Percentiles rank a stretch among this genome's conserved stretches.
Evolutionary conservation across 805 yeast species (phyloP).

Genomic region (Lipomyces yamanashiensis): DNA sequence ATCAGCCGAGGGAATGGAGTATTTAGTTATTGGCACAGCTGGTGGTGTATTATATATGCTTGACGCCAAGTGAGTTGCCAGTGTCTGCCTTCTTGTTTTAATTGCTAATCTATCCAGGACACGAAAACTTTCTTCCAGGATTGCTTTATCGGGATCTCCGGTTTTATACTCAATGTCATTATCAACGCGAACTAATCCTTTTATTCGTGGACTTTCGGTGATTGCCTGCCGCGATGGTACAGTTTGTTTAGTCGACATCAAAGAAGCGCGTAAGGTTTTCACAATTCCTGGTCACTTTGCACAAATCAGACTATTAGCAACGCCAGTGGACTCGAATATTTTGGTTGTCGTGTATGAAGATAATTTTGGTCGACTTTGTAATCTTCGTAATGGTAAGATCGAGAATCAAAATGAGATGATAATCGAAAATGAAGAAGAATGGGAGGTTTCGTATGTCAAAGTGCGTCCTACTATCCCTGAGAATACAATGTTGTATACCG

Average conservation of each 20-base stretch:
- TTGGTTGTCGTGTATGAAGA: constrained; percentile 33
- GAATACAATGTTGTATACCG: constrained; percentile 26
- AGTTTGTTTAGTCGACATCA: constrained; percentile 26
- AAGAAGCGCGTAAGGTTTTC: constrained; percentile 16
- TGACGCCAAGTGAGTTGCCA: constrained; percentile 9
- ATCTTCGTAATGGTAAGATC: constrained; percentile 30
- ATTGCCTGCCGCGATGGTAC: constrained; percentile 34
- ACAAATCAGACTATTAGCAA: constrained; percentile 23
- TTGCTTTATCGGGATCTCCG: constrained; percentile 33
- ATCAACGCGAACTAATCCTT: background rate
- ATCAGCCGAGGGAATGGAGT: constrained; percentile 12
- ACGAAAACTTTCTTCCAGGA: constrained; percentile 25
- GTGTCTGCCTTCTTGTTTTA: background rate
- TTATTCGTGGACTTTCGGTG: constrained; percentile 23
- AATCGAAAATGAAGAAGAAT: constrained; percentile 32
- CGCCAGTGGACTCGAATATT: constrained; percentile 29
- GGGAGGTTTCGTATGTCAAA: constrained; percentile 32
- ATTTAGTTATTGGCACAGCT: constrained; percentile 26
- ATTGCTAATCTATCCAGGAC: background rate
- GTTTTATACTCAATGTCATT: constrained; percentile 26
- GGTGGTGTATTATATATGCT: constrained; percentile 27
- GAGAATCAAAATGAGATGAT: constrained; percentile 26
- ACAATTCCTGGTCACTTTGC: constrained; percentile 36
- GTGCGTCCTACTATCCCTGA: constrained; percentile 33
- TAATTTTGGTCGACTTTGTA: constrained; percentile 21